Percentiles rank a stretch among this genome's conserved stretches.
These are phyloP conservation scores for Mesotaenium endlicherianum DNA, from an alignment of 139 green algal species.

Conservation along the genomic window DNA sequence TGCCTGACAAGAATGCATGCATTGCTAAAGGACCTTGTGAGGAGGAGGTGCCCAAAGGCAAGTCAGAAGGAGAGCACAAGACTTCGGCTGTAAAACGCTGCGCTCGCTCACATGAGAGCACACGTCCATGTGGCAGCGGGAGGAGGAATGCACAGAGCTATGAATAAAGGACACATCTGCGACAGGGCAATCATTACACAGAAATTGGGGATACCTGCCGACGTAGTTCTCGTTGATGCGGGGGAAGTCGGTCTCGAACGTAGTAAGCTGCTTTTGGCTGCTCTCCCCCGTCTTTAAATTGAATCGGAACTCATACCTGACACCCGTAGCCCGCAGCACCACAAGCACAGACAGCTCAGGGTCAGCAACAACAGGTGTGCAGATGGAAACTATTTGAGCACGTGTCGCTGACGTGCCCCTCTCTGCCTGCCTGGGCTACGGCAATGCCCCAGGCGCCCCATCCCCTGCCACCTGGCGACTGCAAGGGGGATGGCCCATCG, in stretches of 20 bases:
- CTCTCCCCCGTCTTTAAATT: conserved; percentile 55
- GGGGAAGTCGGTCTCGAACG: conserved; percentile 65
- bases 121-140: background rate
- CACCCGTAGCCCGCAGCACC: background rate
- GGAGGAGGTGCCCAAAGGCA: no score
- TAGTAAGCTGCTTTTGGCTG: conserved; percentile 17
- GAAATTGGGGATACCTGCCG: background rate
- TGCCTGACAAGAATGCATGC: no score
- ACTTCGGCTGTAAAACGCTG: no score
- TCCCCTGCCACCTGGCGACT: background rate
- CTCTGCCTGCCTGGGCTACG: background rate
- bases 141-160: no score
- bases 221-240: conserved; percentile 51
- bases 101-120: background rate
- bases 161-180: no score
- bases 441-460: background rate
- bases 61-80: no score
- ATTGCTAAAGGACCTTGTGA: no score
- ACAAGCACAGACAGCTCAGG: background rate
- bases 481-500: background rate
- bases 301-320: conserved; percentile 57
- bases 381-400: no score
- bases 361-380: background rate
- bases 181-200: background rate
- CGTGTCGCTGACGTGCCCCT: no score